Percentiles rank a stretch among this genome's conserved stretches.
phyloP scores from a whole-genome alignment of 805 yeast species.

The Lipomyces sp. region DNA sequence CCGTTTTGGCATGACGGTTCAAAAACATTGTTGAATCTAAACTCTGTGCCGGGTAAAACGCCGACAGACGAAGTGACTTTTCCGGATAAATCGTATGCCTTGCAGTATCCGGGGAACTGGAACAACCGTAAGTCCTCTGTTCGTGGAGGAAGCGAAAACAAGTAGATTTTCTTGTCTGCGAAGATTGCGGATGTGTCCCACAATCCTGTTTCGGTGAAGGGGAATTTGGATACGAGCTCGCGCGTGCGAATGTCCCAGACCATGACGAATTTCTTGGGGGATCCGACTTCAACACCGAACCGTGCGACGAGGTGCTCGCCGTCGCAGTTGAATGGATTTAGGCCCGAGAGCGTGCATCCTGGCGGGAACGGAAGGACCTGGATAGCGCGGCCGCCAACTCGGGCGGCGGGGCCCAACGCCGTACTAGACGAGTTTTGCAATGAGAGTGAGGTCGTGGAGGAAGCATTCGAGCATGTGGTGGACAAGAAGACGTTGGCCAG shows the following conservation, averaged over 20 bases:
- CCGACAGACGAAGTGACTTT: constrained; percentile 35
- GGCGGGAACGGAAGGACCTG: constrained; percentile 27
- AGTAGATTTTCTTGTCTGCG: constrained; percentile 31
- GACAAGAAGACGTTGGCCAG: constrained; percentile 12
- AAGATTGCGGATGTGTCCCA: constrained; percentile 36
- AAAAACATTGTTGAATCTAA: constrained; percentile 26
- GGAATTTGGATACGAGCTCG: constrained; percentile 28
- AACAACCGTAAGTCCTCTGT: constrained; percentile 21
- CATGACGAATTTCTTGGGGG: constrained; percentile 36
- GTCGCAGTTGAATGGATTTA: constrained; percentile 35
- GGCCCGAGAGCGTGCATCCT: constrained; percentile 26
- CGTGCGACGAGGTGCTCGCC: constrained; percentile 37
- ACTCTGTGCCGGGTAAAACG: constrained; percentile 36
- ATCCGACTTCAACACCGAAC: constrained; percentile 29
- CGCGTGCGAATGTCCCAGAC: constrained; percentile 32
- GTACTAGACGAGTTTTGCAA: neutral
- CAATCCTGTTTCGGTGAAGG: constrained; percentile 35
- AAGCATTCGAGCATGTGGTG: neutral
- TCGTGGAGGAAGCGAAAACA: constrained; percentile 33
- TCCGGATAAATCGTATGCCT: constrained; percentile 31
- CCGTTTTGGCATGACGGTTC: constrained; percentile 28
- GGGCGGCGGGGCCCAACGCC: neutral
- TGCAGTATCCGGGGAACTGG: constrained; percentile 35
- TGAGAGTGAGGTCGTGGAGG: constrained; percentile 4
- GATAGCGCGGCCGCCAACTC: constrained; percentile 1